Evolutionary conservation across 169 alveolate genomes (phyloP).

Genomic region (Eimeria tenella): DNA sequence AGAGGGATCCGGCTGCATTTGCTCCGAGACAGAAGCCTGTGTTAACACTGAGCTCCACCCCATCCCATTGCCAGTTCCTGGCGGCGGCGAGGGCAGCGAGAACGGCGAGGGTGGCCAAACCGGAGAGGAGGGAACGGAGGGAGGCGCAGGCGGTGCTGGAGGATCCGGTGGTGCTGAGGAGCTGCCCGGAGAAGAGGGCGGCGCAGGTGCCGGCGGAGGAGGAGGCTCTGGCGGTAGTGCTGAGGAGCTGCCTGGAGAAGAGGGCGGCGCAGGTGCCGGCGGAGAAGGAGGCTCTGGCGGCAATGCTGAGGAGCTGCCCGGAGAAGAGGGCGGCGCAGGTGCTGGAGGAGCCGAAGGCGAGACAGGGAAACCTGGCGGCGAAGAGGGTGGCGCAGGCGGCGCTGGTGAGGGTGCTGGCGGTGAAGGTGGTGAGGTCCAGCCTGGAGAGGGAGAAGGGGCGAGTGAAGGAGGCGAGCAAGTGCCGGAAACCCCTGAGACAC

Average conservation of each 20-base stretch:
- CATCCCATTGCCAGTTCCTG: background rate
- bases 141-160: background rate
- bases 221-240: background rate
- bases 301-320: background rate
- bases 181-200: background rate
- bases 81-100: background rate
- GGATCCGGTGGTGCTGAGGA: background rate
- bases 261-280: background rate
- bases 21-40: conserved; percentile 61
- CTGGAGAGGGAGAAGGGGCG: too few species aligned
- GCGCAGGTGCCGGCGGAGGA: background rate
- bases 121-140: background rate
- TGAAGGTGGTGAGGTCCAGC: too few species aligned
- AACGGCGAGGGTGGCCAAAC: background rate
- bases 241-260: background rate
- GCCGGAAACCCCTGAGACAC: background rate
- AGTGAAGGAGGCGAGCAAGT: too few species aligned
- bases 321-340: background rate
- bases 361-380: background rate
- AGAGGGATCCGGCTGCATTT: background rate
- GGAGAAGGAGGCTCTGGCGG: background rate
- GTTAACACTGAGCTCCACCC: background rate
- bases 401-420: background rate
- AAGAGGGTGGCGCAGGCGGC: background rate
- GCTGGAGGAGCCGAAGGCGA: background rate